Base-by-base conservation (phyloP, 306 rosid species). In the Leucaena leucocephala region DNA sequence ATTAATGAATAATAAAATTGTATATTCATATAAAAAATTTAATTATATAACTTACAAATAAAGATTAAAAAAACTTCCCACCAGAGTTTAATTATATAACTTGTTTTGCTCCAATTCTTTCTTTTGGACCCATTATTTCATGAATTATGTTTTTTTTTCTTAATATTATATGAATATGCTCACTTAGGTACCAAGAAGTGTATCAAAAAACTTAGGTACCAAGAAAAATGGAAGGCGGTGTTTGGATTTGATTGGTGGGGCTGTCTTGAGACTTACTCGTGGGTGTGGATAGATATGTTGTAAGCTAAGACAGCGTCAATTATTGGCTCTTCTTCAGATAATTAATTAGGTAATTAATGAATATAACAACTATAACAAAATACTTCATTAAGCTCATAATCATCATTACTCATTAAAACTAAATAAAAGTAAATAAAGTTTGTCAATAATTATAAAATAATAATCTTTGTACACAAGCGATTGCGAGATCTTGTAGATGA, bases 251-350 rank as follows among this genome's bases (percentile, higher is more conserved):
- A 82, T 59, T 85, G 63, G 83, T 2, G 17, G 78, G 44, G 76
- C 15, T 81, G 75, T 75, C 85, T 85, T 85, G 79, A 75, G 79
- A 65, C 76, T 57, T 72, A 78, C 88, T 82, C 82, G 42, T 73
- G 40, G 21, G 57, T 75, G 72, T 69, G 36, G 78, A 70, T 74
- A 27, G 66, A 21, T 8, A 71, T 42, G 67, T 27, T 27, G 27
- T 39, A 63, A 45, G 66, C 72, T 65, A 82, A 81, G 85, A 64
- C 67, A 68, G 72, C 38, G n/a, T 78, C 55, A 70, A 78, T 75
- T 67, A 78, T 70, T 61, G 81, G 54, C 54, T 75, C 75, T 62
- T 43, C 40, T 69, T 75, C 61, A 76, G 70, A 40, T 7, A 14
- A 50, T 27, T 27, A 27, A 27, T 50, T 50, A 39, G 7, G 3